Percentiles rank a stretch among this genome's conserved stretches.
These are phyloP conservation scores for Neurospora tetraspora DNA, from an alignment of 495 filamentous ascomycete genomes.

Conservation along the genomic window DNA sequence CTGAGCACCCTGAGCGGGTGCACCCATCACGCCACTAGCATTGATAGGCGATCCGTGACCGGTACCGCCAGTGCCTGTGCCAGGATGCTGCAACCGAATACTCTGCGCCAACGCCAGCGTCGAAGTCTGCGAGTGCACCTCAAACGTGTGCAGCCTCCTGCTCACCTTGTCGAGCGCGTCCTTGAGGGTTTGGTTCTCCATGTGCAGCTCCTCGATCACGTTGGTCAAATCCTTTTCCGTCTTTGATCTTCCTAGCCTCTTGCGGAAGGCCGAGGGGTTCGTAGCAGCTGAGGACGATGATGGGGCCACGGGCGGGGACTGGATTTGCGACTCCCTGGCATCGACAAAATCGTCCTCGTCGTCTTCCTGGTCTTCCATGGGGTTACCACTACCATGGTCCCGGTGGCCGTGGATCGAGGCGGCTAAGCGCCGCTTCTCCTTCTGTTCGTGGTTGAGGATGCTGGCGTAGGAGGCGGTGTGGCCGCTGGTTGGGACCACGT, in stretches of 20 bases:
- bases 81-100: slow-evolving; percentile 53
- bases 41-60: slow-evolving; percentile 22
- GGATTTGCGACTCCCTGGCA: slow-evolving; percentile 57
- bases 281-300: not conserved
- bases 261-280: slow-evolving; percentile 19
- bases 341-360: slow-evolving; percentile 75
- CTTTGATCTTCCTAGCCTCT: slow-evolving; percentile 17
- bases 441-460: slow-evolving; percentile 65
- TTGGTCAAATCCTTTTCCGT: slow-evolving; percentile 35
- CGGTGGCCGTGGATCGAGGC: slow-evolving; percentile 24
- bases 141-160: slow-evolving; percentile 72
- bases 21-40: slow-evolving; percentile 23
- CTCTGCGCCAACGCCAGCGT: slow-evolving; percentile 73
- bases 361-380: slow-evolving; percentile 50
- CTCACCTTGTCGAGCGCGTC: slow-evolving; percentile 67
- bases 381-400: slow-evolving; percentile 4
- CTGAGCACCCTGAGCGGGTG: not conserved
- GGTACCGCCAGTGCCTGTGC: not conserved
- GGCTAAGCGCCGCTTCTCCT: slow-evolving; percentile 45
- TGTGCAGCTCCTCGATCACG: slow-evolving; percentile 69
- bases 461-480: slow-evolving; percentile 83
- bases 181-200: slow-evolving; percentile 71
- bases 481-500: slow-evolving; percentile 85
- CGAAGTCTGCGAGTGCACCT: slow-evolving; percentile 71
- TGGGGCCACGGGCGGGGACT: not conserved